Evolutionary conservation across 306 rosid species (phyloP), one percentile per base, ranked within the genome.

Genomic region (Acacia melanoxylon): DNA sequence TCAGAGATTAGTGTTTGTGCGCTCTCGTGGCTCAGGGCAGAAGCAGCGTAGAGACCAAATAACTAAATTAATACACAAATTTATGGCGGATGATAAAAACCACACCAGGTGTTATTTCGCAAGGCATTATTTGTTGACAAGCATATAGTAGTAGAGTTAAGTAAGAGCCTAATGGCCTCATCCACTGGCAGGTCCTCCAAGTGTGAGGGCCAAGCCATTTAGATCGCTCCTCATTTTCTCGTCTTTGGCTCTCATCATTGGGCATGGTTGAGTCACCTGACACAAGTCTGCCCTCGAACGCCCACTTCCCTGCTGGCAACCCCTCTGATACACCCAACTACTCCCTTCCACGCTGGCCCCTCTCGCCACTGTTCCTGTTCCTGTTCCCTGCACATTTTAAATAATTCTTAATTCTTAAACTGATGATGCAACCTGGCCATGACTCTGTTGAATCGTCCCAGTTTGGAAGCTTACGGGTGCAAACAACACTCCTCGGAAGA

Each of bases 101-200:
- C 10, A 20, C 62, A 0, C 2, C 2, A 2, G 62, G 25, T 1
- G 5, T 46, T 46, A 13, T 46, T 12, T 12, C 5, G 3, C 6
- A 8, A 19, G 62, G 27, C 3, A 8, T 20, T 54, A 54, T 56
- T 56, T 56, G 62, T 56, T 56, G 8, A 20, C 16, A 14, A 51
- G 46, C n/a, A 15, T 5, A 17, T 9, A 49, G 56, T 49, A 3
- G 56, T 1, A 12, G 0, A 12, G 5, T 13, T 16, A 16, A 19
- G 1, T 6, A 5, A 52, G 20, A 37, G 41, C 8, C 40, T 20
- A 52, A 6, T 20, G 61, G 61, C 61, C 87, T 42, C 19, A 52
- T 76, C 84, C 89, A 84, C 90, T 88, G 11, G 91, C 89, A 46
- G 99, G 97, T 33, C 97, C 96, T 71, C 96, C 99, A 19, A 95